Evolutionary conservation across 441 rosid species (phyloP), one percentile per base, ranked within the genome.

Genomic region (Flueggea neowawraea): DNA sequence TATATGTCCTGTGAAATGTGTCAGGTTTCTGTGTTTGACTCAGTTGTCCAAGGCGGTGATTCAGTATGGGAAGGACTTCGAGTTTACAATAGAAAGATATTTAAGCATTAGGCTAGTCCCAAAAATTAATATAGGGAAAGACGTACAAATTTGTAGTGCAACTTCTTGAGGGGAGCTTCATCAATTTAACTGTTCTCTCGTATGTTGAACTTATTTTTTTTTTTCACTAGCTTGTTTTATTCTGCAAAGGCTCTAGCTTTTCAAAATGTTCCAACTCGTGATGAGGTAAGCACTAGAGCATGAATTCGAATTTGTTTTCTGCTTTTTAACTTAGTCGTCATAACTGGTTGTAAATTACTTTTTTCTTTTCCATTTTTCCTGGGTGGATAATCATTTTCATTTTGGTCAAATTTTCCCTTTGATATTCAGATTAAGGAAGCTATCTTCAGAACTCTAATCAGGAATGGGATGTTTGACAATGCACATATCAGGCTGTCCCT

Each of bases 11-110:
- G 31, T n/a, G n/a, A 31, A 22, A 54, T 70, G 10, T 55, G 22
- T 71, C 67, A 89, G 98, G 98, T 92, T 75, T 92, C 96, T 53
- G 96, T 88, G 16, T 90, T 92, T 73, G 94, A 92, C 79, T 92
- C 97, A 33, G 77, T 88, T 66, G 92, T 92, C 69, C 96, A 90
- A 86, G 97, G 98, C 12, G 96, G 98, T 69, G 96, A 92, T 66
- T 88, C 84, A 16, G 98, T 81, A 55, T 92, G 98, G 98, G 96
- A 92, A 81, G 98, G 98, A 60, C 95, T 92, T 65, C 70, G 96
- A n/a, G 67, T 90, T 63, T 88, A 90, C 67, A 72, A 63, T 48
- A 79, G 94, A 70, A 88, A 82, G 77, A 62, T 88, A 22, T 92
- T 88, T 77, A 92, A 88, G 82, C 94, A 88, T 67, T 94, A 92